A percentile compares a stretch with the other conserved stretches of the same genome.
phyloP scores from a whole-genome alignment of 352 stramenopile genomes.

The Phytophthora idaei region DNA sequence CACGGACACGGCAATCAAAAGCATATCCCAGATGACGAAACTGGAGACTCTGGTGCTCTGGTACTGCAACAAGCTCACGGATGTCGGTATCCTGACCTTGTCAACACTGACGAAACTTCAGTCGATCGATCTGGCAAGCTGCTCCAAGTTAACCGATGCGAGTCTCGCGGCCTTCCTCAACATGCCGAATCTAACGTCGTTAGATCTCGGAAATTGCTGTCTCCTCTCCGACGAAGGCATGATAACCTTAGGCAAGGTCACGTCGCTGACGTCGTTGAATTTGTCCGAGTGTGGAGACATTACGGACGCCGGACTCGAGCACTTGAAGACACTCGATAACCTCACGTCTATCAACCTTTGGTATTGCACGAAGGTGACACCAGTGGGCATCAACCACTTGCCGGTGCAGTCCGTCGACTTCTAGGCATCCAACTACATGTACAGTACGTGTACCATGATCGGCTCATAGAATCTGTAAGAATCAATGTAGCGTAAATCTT shows the following conservation, averaged over 20 bases:
- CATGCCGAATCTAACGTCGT: conserved; percentile 57
- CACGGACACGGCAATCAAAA: conserved; percentile 52
- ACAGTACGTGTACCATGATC: neutral
- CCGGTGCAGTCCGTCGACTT: conserved; percentile 56
- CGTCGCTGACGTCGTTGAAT: conserved; percentile 70
- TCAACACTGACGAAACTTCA: conserved; percentile 52
- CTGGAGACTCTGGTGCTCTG: conserved; percentile 77
- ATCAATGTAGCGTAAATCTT: neutral
- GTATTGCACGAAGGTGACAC: conserved; percentile 83
- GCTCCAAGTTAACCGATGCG: conserved; percentile 66
- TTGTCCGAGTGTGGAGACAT: conserved; percentile 76
- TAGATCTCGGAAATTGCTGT: conserved; percentile 87
- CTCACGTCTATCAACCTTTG: conserved; percentile 76
- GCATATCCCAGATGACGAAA: conserved; percentile 51
- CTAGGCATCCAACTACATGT: conserved; percentile 4
- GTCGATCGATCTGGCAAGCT: conserved; percentile 78
- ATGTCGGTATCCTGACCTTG: conserved; percentile 54
- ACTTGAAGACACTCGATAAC: conserved; percentile 53
- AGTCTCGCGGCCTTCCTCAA: conserved; percentile 53
- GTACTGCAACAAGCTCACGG: conserved; percentile 88
- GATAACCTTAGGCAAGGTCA: conserved; percentile 46
- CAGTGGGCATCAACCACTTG: conserved; percentile 55
- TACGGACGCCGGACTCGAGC: conserved; percentile 57
- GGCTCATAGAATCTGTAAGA: neutral
- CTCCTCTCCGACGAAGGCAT: conserved; percentile 74